A percentile compares a stretch with the other conserved stretches of the same genome.
These are phyloP conservation scores for Apodospora peruviana DNA, from an alignment of 495 filamentous ascomycete species.

Conservation along the genomic window DNA sequence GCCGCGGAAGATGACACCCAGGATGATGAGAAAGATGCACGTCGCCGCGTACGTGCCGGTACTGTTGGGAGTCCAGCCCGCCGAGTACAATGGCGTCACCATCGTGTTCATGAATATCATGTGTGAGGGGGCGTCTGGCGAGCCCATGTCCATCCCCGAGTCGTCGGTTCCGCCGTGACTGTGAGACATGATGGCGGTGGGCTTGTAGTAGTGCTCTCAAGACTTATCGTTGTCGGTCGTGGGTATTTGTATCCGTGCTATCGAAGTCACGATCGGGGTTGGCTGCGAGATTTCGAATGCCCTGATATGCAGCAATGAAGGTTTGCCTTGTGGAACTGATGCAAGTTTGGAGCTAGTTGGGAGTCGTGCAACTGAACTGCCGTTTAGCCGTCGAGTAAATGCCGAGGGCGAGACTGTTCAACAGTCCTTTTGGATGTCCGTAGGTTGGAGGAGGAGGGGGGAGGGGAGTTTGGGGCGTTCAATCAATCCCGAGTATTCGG, in stretches of 20 bases:
- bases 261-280: too few species aligned
- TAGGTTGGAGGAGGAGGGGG: not conserved
- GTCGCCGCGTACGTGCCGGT: conserved; percentile 72
- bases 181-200: too few species aligned
- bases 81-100: conserved; percentile 67
- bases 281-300: too few species aligned
- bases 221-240: too few species aligned
- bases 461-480: not conserved
- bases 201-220: too few species aligned
- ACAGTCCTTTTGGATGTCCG: too few species aligned
- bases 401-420: too few species aligned
- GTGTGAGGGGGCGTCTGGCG: conserved; percentile 1
- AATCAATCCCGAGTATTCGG: not conserved
- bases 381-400: conserved; percentile 10
- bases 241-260: too few species aligned
- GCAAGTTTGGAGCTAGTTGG: too few species aligned
- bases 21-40: conserved; percentile 78
- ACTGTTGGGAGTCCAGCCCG: conserved; percentile 63
- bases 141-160: conserved; percentile 6
- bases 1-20: conserved; percentile 61
- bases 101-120: conserved; percentile 59
- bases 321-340: too few species aligned
- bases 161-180: not conserved
- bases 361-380: too few species aligned
- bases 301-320: too few species aligned